Percentiles rank a stretch among this genome's conserved stretches.
phyloP scores from a whole-genome alignment of 2,329 filamentous ascomycete genomes.

The Didymosphaeria variabile region DNA sequence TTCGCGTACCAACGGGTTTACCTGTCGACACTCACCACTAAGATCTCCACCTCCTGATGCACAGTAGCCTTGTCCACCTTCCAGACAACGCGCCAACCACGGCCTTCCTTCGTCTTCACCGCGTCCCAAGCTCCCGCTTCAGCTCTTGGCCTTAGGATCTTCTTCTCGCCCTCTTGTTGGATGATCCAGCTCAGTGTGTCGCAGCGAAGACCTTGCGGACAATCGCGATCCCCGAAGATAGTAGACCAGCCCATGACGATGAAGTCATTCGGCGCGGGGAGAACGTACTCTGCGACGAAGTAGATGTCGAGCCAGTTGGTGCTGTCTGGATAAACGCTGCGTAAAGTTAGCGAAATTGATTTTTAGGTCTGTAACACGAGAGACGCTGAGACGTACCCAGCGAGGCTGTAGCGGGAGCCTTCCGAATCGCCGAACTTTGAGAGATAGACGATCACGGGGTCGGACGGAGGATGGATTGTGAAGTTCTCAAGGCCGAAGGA shows the following conservation, averaged over 20 bases:
- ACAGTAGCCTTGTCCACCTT: neutral
- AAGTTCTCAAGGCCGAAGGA: conserved; percentile 4
- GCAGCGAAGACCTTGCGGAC: neutral
- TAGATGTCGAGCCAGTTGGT: neutral
- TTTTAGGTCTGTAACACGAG: neutral
- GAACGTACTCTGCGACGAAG: neutral
- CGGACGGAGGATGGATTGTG: conserved; percentile 2
- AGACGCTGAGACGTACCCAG: neutral
- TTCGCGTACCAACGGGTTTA: neutral
- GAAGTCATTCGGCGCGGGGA: neutral
- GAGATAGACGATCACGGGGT: neutral
- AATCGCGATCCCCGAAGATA: neutral
- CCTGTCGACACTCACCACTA: neutral
- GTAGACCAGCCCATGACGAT: conserved; percentile 4
- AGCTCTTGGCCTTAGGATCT: neutral
- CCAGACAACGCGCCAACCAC: conserved; percentile 8
- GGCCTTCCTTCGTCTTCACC: conserved; percentile 2
- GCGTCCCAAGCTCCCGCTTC: neutral
- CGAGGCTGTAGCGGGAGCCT: neutral
- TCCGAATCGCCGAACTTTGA: neutral
- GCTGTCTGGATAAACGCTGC: neutral
- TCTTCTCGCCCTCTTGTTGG: too few relatives aligned
- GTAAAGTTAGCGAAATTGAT: neutral
- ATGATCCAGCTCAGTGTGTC: neutral
- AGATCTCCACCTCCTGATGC: neutral